Percentiles rank a stretch among this genome's conserved stretches.
These are phyloP conservation scores for Chimonanthus salicifolius DNA, from an alignment of 164 flowering plant genomes.

Conservation along the genomic window DNA sequence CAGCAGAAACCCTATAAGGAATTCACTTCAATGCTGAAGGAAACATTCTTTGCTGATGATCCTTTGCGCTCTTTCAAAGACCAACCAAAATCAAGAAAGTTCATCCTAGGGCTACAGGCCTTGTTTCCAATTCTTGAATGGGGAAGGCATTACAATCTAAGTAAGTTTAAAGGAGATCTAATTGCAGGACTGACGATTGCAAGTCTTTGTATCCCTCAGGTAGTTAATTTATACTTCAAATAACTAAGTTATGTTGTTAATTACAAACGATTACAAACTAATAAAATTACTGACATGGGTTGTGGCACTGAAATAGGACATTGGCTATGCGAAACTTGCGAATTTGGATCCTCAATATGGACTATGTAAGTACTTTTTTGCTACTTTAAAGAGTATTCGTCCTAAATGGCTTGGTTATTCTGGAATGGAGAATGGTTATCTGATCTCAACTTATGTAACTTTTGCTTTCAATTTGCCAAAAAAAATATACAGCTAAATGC, in stretches of 20 bases:
- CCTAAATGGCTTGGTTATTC: not conserved
- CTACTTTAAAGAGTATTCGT: not conserved
- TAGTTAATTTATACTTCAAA: constrained; percentile 10
- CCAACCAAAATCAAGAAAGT: constrained; percentile 48
- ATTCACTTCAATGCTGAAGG: constrained; percentile 38
- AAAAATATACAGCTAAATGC: too few relatives aligned
- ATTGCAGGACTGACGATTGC: constrained; percentile 84
- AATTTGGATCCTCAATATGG: constrained; percentile 58
- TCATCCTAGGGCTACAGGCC: constrained; percentile 55
- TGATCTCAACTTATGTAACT: not conserved
- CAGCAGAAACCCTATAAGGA: constrained; percentile 52
- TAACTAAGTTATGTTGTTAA: not conserved
- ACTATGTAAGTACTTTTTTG: constrained; percentile 44
- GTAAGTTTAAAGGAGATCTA: constrained; percentile 58
- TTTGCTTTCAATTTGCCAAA: too few relatives aligned
- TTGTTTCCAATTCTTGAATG: constrained; percentile 68
- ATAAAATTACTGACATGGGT: not conserved
- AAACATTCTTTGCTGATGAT: constrained; percentile 70
- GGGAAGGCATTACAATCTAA: constrained; percentile 49
- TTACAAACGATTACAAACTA: not conserved
- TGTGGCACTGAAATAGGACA: constrained; percentile 39
- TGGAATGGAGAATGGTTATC: not conserved
- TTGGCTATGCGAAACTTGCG: constrained; percentile 72
- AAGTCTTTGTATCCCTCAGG: constrained; percentile 90
- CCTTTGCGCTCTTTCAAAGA: constrained; percentile 70